Conservation (phyloP, 1,139 yeast species). For the Nakaseomyces glabratus region DNA sequence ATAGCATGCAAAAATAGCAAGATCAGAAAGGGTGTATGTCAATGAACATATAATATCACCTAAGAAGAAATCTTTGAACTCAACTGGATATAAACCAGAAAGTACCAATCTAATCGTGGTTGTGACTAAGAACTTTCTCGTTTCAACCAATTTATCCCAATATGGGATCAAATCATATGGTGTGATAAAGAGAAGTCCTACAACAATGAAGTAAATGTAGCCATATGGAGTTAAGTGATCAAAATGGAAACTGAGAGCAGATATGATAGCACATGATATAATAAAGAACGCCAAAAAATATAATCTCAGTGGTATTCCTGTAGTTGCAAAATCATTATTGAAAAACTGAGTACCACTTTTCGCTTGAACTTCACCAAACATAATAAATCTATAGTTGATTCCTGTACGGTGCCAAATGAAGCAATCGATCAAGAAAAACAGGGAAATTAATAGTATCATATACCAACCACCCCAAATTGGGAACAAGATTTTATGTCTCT, state of each 20-base stretch:
- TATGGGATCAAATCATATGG: conserved; percentile 37
- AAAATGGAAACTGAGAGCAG: conserved; percentile 69
- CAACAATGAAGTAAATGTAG: conserved; percentile 46
- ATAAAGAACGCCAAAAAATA: conserved; percentile 54
- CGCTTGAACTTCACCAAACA: conserved; percentile 63
- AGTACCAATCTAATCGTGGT: conserved; percentile 64
- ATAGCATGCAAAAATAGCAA: conserved; percentile 77
- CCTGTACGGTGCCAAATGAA: conserved; percentile 63
- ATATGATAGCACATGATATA: conserved; percentile 48
- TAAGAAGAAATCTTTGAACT: conserved; percentile 83
- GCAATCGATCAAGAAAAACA: conserved; percentile 62
- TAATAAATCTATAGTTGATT: conserved; percentile 84
- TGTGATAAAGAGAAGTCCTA: conserved; percentile 43
- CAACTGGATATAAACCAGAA: conserved; percentile 89
- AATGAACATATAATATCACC: conserved; percentile 87
- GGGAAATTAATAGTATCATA: conserved; percentile 46
- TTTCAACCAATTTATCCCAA: conserved; percentile 26
- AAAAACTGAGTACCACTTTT: conserved; percentile 41
- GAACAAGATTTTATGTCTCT: conserved; percentile 44
- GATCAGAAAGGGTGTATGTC: conserved; percentile 78
- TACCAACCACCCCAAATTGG: conserved; percentile 94
- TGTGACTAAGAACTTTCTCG: conserved; percentile 57
- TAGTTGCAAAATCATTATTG: conserved; percentile 32
- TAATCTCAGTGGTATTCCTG: conserved; percentile 31
- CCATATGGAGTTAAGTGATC: conserved; percentile 79